Conservation (phyloP, 169 alveolate genomes). For the Cytauxzoon felis region DNA sequence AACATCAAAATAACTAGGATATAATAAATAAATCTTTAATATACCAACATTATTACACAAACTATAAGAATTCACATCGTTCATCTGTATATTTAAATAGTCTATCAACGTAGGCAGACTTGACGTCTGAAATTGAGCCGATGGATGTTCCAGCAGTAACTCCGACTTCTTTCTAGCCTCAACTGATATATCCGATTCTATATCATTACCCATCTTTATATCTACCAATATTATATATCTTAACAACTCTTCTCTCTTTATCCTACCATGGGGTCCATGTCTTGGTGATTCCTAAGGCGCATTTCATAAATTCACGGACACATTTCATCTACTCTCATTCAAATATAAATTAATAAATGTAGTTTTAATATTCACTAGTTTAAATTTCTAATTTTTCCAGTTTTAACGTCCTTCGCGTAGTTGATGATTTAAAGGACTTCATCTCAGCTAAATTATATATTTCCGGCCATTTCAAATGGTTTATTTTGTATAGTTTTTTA, state of each 20-base stretch:
- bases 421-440: no score
- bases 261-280: neutral
- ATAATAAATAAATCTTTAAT: conserved; percentile 44
- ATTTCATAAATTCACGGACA: no score
- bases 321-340: no score
- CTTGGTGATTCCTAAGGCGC: no score
- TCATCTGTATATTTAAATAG: conserved; percentile 44
- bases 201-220: neutral
- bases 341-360: no score
- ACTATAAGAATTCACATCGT: conserved; percentile 37
- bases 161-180: conserved; percentile 39
- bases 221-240: neutral
- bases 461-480: no score
- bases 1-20: conserved; percentile 22
- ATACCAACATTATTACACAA: conserved; percentile 51
- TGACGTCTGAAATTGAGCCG: conserved; percentile 33
- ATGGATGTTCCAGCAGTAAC: conserved; percentile 39
- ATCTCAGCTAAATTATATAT: no score
- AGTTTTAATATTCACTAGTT: no score
- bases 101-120: conserved; percentile 47
- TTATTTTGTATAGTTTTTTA: no score
- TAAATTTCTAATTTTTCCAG: no score
- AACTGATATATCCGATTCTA: conserved; percentile 10
- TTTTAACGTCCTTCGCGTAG: no score
- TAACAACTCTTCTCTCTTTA: no score